Evolutionary conservation across 1,139 yeast genomes (phyloP).

Genomic region (Kodamaea derodonti): DNA sequence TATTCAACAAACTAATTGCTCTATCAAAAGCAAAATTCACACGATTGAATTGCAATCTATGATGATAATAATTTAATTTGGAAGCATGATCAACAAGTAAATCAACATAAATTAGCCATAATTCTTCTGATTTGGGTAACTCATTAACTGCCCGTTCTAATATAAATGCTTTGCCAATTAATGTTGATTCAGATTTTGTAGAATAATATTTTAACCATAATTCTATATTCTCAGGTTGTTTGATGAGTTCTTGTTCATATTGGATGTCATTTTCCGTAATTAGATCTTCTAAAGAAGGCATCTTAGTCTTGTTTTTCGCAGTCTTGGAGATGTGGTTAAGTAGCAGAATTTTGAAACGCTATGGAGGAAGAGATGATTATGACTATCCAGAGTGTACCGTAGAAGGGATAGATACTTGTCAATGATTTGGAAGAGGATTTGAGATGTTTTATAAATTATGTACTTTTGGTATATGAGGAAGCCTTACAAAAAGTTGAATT

Average conservation of each 20-base stretch:
- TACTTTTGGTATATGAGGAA: no score
- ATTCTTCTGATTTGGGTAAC: conserved; percentile 47
- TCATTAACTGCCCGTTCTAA: conserved; percentile 50
- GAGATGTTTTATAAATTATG: no score
- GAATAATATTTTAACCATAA: conserved; percentile 55
- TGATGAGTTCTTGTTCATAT: conserved; percentile 22
- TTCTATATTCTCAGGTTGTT: conserved; percentile 39
- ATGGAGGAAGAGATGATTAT: no score
- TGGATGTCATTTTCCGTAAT: conserved; percentile 15
- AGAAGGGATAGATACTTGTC: no score
- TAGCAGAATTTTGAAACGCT: no score
- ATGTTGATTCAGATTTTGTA: conserved; percentile 20
- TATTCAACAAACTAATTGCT: conserved; percentile 40
- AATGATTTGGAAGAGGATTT: no score
- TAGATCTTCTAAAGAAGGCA: conserved; percentile 7
- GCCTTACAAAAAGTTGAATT: no score
- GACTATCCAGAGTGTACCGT: no score
- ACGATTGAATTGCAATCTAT: conserved; percentile 24
- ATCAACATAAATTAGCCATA: conserved; percentile 56
- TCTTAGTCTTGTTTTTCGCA: no score
- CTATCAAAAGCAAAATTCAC: conserved; percentile 45
- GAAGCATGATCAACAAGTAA: conserved; percentile 28
- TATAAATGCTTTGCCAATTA: conserved; percentile 38
- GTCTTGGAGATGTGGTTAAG: no score
- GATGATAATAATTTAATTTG: conserved; percentile 20